Percentiles rank a stretch among this genome's conserved stretches.
Evolutionary conservation across 148 eudicot genomes (phyloP).

Genomic region (Camellia lanceoleosa): DNA sequence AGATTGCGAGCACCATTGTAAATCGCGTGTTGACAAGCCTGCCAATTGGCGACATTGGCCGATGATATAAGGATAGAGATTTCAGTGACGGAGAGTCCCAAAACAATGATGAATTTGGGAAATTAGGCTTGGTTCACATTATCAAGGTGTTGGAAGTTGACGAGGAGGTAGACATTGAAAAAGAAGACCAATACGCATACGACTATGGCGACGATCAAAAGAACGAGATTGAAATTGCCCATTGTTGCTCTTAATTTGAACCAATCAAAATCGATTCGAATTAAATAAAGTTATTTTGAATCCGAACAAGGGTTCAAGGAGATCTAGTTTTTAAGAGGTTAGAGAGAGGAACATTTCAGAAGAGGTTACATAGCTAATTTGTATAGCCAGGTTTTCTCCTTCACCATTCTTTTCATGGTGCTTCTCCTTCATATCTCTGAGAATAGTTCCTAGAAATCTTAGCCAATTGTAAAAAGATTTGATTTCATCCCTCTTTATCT

Average conservation of each 20-base stretch:
- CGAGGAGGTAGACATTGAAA: slow-evolving; percentile 80
- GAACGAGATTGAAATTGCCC: slow-evolving; percentile 97
- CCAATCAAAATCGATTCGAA: not conserved
- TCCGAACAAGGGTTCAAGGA: not conserved
- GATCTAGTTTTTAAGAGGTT: slow-evolving; percentile 5
- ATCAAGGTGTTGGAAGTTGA: slow-evolving; percentile 94
- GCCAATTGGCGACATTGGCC: slow-evolving; percentile 92
- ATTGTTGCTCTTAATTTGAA: slow-evolving; percentile 28
- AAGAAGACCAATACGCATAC: slow-evolving; percentile 71
- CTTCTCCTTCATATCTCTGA: no score
- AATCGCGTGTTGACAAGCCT: slow-evolving; percentile 87
- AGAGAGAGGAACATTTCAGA: not conserved
- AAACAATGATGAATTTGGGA: slow-evolving; percentile 93
- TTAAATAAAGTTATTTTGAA: not conserved
- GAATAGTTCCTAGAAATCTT: no score
- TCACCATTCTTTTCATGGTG: no score
- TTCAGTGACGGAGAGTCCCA: slow-evolving; percentile 86
- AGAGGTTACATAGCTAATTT: no score
- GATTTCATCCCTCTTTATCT: no score
- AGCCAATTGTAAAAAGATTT: no score
- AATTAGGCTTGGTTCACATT: slow-evolving; percentile 89
- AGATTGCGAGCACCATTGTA: slow-evolving; percentile 89
- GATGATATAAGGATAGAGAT: slow-evolving; percentile 93
- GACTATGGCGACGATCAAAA: slow-evolving; percentile 78
- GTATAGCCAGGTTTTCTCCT: no score